phyloP scores from a whole-genome alignment of 495 filamentous ascomycete genomes.

The Margaritispora aquatica region DNA sequence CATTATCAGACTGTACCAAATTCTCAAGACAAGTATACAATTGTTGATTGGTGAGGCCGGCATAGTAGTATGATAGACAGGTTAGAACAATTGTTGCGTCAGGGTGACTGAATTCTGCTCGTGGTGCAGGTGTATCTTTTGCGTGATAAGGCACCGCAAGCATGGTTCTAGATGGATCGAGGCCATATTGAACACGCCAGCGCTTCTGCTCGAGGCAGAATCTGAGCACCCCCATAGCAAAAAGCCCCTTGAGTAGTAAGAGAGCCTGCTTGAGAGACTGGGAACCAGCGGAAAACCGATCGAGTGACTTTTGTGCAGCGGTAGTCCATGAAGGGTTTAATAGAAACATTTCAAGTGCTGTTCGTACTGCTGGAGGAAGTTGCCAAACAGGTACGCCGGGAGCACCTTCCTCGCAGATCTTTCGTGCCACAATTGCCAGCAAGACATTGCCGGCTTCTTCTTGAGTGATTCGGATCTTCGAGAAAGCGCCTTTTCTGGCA shows the following conservation, averaged over 20 bases:
- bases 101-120: constrained; percentile 69
- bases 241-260: constrained; percentile 53
- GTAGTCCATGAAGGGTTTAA: constrained; percentile 23
- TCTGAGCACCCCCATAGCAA: constrained; percentile 48
- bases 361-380: constrained; percentile 29
- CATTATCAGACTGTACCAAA: constrained; percentile 50
- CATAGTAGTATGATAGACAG: constrained; percentile 62
- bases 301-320: constrained; percentile 30
- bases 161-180: constrained; percentile 41
- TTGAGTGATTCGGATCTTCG: constrained; percentile 12
- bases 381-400: constrained; percentile 34
- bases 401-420: constrained; percentile 34
- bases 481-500: neutral
- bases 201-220: constrained; percentile 54
- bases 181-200: constrained; percentile 63
- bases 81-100: constrained; percentile 66
- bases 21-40: constrained; percentile 41
- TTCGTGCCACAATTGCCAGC: neutral
- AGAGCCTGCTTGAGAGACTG: constrained; percentile 33
- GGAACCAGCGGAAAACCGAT: constrained; percentile 16
- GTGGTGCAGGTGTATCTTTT: constrained; percentile 56
- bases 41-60: constrained; percentile 49
- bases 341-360: constrained; percentile 40
- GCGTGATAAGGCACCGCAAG: constrained; percentile 68
- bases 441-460: neutral